Conservation (phyloP, 768 basidiomycete genomes). For the Termitomyces sp. region DNA sequence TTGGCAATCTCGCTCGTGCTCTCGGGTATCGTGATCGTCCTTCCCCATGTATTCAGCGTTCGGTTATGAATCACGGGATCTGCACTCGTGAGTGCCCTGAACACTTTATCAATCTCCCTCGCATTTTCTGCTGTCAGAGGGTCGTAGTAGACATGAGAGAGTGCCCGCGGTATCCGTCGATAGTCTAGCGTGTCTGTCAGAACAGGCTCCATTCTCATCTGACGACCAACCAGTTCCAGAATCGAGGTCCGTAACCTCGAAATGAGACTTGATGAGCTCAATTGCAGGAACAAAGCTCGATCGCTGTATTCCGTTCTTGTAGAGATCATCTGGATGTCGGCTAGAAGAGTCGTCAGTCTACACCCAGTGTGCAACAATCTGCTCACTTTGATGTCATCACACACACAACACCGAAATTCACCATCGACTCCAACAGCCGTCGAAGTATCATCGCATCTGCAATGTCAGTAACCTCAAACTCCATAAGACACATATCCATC, state of each 20-base stretch:
- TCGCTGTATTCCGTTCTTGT: constrained; percentile 98
- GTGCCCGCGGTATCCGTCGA: constrained; percentile 85
- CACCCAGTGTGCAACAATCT: background rate
- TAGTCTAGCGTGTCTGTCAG: constrained; percentile 59
- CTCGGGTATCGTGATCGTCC: constrained; percentile 74
- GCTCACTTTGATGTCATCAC: constrained; percentile 97
- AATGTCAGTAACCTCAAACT: constrained; percentile 83
- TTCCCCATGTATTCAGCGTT: constrained; percentile 84
- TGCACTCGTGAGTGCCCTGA: constrained; percentile 59
- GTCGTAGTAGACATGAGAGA: constrained; percentile 92
- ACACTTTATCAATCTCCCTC: constrained; percentile 81
- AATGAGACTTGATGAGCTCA: constrained; percentile 83
- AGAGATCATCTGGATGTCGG: constrained; percentile 95
- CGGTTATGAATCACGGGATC: constrained; percentile 59
- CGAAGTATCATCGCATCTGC: constrained; percentile 98
- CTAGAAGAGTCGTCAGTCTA: constrained; percentile 37
- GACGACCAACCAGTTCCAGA: constrained; percentile 81
- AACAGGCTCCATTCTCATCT: constrained; percentile 1
- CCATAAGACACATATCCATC: background rate
- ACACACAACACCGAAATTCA: constrained; percentile 87
- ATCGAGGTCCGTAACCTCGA: constrained; percentile 88
- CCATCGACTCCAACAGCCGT: constrained; percentile 80
- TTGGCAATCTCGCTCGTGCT: constrained; percentile 78
- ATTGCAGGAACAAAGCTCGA: constrained; percentile 94
- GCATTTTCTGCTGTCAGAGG: constrained; percentile 67